These are phyloP conservation scores for Chlorella sp. DNA, from an alignment of 139 green algal species.

Conservation along the genomic window DNA sequence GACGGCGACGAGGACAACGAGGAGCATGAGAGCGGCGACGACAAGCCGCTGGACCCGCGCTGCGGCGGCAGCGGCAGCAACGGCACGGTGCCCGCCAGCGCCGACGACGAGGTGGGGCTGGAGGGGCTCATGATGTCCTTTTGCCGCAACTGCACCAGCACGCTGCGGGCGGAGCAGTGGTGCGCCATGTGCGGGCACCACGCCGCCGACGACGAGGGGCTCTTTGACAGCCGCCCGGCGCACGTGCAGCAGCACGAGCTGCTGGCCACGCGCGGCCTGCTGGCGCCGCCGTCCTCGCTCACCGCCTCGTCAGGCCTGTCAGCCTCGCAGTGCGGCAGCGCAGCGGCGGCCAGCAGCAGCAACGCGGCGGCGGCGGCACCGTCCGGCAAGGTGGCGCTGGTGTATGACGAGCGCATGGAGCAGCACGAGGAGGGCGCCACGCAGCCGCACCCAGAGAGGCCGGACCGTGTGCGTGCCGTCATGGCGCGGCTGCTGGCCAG, in stretches of 20 bases:
- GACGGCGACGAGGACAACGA: too few species aligned
- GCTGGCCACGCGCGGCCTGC: not conserved
- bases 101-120: not conserved
- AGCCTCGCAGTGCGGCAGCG: too few species aligned
- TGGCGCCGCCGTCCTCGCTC: too few species aligned
- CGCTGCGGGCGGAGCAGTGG: not conserved
- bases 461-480: conserved; percentile 64
- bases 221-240: not conserved
- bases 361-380: not conserved
- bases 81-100: too few species aligned
- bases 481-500: conserved; percentile 46
- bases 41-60: too few species aligned
- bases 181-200: not conserved
- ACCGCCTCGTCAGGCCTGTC: too few species aligned
- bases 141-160: not conserved
- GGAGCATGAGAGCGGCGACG: too few species aligned
- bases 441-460: conserved; percentile 43
- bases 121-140: not conserved
- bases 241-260: not conserved
- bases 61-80: too few species aligned
- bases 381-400: conserved; percentile 16
- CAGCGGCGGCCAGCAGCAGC: not conserved
- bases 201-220: not conserved
- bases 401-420: conserved; percentile 51
- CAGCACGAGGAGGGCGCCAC: conserved; percentile 23